Base-by-base conservation (phyloP, 2,329 filamentous ascomycete genomes). In the Penicillium sp. region DNA sequence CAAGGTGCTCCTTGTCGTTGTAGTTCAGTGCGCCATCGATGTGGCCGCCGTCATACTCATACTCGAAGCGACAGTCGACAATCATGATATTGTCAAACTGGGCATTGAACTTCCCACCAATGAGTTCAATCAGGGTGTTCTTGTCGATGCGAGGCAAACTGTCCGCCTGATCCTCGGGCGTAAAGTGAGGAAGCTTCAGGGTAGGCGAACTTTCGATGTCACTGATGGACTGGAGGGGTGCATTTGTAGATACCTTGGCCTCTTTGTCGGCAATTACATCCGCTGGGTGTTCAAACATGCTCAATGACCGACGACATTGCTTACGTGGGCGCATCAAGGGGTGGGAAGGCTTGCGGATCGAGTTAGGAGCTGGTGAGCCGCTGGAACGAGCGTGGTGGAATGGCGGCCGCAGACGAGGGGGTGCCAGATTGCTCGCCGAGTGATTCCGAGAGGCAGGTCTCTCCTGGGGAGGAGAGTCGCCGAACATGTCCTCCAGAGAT, bases 21-120 rank as follows among this genome's bases (percentile, higher is more conserved):
- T 89, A 93, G 73, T 98, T 98, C 69, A 95, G 76, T 29, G 93
- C 93, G 13, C 86, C 86, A 53, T 89, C 80, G 60, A 98, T 96
- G 65, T 98, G 93, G 21, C 93, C 93, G 41, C 93, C 93, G 11
- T 95, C 85, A 63, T 94, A 98, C 70, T 98, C 93, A 66, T 98
- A 98, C 74, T 98, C 93, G 63, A 98, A 98, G 14, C 93, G 86
- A 66, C 93, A 98, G 67, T 98, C 93, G 58, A 98, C 84, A 58
- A 98, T 77, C 67, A 94, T 79, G 63, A 87, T 83, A 62, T 90
- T 80, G 45, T 89, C 82, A 64, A 86, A 97, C 16, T 79, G 67
- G 17, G 83, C 76, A 57, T 81, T 80, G 68, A 83, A 95, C 55
- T 86, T 84, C 46, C 89, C 89, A 65, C 95, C 86, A 47, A 98